Evolutionary conservation across 495 filamentous ascomycete genomes (phyloP), one percentile per base, ranked within the genome.

Genomic region (Neurospora sp.): DNA sequence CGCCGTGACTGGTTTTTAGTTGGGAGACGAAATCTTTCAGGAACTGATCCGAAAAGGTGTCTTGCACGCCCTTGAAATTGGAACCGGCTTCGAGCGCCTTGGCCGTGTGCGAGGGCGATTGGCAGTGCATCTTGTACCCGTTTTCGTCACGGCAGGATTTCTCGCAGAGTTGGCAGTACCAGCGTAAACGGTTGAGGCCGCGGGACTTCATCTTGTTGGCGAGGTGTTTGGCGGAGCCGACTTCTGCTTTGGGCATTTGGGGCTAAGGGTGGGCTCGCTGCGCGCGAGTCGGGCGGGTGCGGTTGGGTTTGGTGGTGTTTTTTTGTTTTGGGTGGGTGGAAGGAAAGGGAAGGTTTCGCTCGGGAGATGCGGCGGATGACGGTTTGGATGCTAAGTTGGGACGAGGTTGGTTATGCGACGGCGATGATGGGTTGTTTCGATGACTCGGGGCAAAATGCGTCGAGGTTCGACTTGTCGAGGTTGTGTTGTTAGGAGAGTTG

Each of bases 181-280:
- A 98, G 70, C 94, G 86, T 5, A 98, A 85, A 1, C 94, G 87
- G 75, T 94, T 92, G 2, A 97, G 85, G 48, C 95, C 95, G 83
- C 94, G 95, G 75, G 90, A 85, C 80, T 98, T 98, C 82, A 97
- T 88, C 81, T 93, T 91, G 83, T 98, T 98, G 82, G 86, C 88
- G 69, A 98, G 87, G 75, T 92, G 87, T 78, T 98, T 98, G 5
- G 90, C 93, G 39, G 89, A 90, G 35, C 96, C 96, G 27, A 92
- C 90, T 85, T 98, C 96, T 74, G 96, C 96, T 83, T 91, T 91
- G 72, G 92, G 92, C 96, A 98, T 99, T n/a, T 78, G 92, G 84
- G 72, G 71, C 72, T 39, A 69, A 9, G 35, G 20, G 3, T 20
- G 59, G 46, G 37, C 72, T 77, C 73, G 75, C 77, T 77, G 59